phyloP scores from a whole-genome alignment of 31 red algal species.

The Endocladia muricata region DNA sequence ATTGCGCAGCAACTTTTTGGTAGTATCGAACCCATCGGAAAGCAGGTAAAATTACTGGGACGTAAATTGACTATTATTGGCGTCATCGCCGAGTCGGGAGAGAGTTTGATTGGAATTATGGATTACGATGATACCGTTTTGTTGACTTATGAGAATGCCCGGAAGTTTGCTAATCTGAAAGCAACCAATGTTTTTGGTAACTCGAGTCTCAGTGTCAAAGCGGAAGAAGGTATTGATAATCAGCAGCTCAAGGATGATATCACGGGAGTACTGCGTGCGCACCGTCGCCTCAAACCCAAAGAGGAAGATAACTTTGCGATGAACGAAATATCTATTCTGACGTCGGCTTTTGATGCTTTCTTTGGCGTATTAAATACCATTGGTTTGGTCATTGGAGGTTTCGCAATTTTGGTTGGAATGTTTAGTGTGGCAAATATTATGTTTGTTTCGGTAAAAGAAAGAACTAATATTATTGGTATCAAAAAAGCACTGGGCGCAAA shows the following conservation, averaged over 20 bases:
- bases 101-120: not conserved
- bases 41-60: not conserved
- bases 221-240: not conserved
- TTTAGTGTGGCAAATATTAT: too few species aligned
- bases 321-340: not conserved
- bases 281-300: not conserved
- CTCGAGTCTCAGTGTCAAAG: not conserved
- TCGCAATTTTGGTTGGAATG: too few species aligned
- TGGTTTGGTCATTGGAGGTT: too few species aligned
- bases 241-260: not conserved
- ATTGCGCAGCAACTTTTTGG: not conserved
- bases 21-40: not conserved
- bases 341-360: not conserved
- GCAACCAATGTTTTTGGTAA: not conserved
- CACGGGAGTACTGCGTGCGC: not conserved
- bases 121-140: not conserved
- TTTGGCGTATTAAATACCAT: not conserved
- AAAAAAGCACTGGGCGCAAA: too few species aligned
- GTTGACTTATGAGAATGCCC: not conserved
- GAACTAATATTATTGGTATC: too few species aligned
- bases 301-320: conserved; percentile 3
- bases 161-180: not conserved
- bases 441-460: too few species aligned
- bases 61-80: not conserved
- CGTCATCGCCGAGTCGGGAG: not conserved